Evolutionary conservation across 2,329 filamentous ascomycete genomes (phyloP), one percentile per base, ranked within the genome.

Genomic region (Pochonia chlamydosporia): DNA sequence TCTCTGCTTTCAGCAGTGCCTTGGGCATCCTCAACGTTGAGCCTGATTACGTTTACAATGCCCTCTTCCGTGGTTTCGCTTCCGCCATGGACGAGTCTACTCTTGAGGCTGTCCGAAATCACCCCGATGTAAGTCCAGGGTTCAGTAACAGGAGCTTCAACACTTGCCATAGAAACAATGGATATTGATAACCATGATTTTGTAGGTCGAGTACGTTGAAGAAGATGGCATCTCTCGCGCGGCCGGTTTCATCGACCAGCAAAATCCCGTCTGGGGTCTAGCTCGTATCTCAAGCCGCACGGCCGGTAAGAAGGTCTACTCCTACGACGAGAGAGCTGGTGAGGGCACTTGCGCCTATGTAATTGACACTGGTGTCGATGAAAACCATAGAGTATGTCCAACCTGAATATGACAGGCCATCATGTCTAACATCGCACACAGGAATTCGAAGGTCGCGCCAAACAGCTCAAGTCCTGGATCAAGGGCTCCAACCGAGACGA

Each of bases 381-480:
- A 53, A 4, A 52, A 54, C 7, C 66, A 69, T 53, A 40, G 67
- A 64, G 21, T 6, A 14, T 14, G n/a, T n/a, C n/a, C n/a, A n/a
- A n/a, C n/a, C n/a, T n/a, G n/a, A n/a, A n/a, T 16, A n/a, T n/a
- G 13, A 5, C 6, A 2, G 14, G n/a, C n/a, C 2, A 7, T 16
- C 3, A 40, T 24, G 26, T 0, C 47, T 61, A 6, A n/a, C n/a
- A 3, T 20, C 16, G 20, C 11, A 11, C 53, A 57, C 48, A 62
- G 56, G 55, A 70, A 16, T 71, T 70, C 23, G 67, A 58, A n/a
- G 64, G 65, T 46, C 67, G 69, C 28, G 70, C 69, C 11, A 59
- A 57, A 41, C 63, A 56, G 48, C 54, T 63, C 28, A 56, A 54
- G 52, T 65, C 66, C 60, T 65, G 43, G 7, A 52, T 70, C 13